Evolutionary conservation across 2,329 filamentous ascomycete genomes (phyloP).

Genomic region (Xylaria polymorpha): DNA sequence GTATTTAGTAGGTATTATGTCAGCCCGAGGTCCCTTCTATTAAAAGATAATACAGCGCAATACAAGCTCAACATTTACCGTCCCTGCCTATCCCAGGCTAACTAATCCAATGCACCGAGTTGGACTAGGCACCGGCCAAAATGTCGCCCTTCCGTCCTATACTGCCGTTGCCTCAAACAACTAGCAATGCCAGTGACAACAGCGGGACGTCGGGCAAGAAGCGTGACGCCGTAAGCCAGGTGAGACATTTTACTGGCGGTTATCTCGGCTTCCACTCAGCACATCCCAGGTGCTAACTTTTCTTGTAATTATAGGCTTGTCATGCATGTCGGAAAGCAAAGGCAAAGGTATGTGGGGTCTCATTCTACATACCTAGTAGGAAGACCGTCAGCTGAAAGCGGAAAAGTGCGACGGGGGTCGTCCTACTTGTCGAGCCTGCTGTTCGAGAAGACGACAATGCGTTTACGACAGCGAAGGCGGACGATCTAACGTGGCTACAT

Average conservation of each 20-base stretch:
- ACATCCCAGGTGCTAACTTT: not conserved
- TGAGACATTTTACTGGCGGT: not conserved
- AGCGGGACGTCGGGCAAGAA: not conserved
- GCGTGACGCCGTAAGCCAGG: conserved; percentile 7
- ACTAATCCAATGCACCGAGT: too few relatives aligned
- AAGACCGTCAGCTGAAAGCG: not conserved
- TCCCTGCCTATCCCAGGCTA: too few relatives aligned
- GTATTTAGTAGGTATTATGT: too few relatives aligned
- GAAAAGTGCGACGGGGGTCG: conserved; percentile 2
- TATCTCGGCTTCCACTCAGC: not conserved
- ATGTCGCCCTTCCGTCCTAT: not conserved
- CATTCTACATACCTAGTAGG: not conserved
- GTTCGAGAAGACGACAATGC: not conserved
- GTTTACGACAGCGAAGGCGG: conserved; percentile 1
- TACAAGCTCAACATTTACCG: too few relatives aligned
- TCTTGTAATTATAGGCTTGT: not conserved
- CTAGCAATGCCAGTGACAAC: too few relatives aligned
- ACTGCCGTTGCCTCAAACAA: not conserved
- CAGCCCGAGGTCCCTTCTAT: too few relatives aligned
- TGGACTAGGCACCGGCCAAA: not conserved
- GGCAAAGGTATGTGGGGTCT: not conserved
- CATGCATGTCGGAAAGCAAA: conserved; percentile 11
- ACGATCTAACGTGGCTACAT: not conserved
- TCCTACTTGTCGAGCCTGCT: not conserved
- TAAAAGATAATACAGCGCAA: too few relatives aligned